A percentile compares a stretch with the other conserved stretches of the same genome.
Evolutionary conservation across 495 filamentous ascomycete species (phyloP).

Genomic region (Friedmanniomyces simplex): DNA sequence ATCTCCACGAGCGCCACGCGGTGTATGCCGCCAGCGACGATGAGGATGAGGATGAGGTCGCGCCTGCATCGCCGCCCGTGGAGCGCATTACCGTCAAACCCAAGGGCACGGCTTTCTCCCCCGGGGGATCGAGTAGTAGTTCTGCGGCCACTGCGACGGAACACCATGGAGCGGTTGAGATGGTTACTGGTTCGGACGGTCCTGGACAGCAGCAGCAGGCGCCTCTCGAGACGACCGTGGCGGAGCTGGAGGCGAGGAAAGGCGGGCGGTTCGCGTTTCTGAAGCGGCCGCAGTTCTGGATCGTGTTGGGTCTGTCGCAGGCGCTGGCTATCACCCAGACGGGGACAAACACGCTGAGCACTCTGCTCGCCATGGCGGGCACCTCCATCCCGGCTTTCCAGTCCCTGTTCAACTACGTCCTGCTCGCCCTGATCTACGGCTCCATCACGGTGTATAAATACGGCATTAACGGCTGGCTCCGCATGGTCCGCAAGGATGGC

Average conservation of each 20-base stretch:
- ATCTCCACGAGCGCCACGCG: constrained; percentile 5
- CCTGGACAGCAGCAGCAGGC: constrained; percentile 1
- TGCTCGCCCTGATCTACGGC: constrained; percentile 76
- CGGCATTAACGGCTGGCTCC: constrained; percentile 59
- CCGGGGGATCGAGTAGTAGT: constrained; percentile 6
- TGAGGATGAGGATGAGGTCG: constrained; percentile 24
- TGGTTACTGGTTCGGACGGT: constrained; percentile 6
- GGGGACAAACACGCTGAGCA: constrained; percentile 76
- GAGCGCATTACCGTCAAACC: constrained; percentile 25
- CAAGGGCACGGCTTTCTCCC: constrained; percentile 17
- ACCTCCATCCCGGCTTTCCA: constrained; percentile 96
- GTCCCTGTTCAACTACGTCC: constrained; percentile 83
- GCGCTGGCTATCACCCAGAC: constrained; percentile 80
- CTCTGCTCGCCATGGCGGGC: constrained; percentile 53
- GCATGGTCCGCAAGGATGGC: constrained; percentile 54
- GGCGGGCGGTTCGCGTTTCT: constrained; percentile 64
- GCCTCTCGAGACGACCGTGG: constrained; percentile 13
- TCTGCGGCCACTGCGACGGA: constrained; percentile 18
- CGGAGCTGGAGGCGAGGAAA: constrained; percentile 40
- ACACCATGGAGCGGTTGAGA: constrained; percentile 24
- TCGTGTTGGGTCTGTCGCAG: constrained; percentile 72
- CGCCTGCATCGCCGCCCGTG: constrained; percentile 3
- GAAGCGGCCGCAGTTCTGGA: constrained; percentile 75
- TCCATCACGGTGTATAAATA: constrained; percentile 72
- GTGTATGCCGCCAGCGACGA: constrained; percentile 11